Percentiles rank a stretch among this genome's conserved stretches.
Conservation (phyloP, 176 grass and related monocot species). For the Phoenix roebelenii region DNA sequence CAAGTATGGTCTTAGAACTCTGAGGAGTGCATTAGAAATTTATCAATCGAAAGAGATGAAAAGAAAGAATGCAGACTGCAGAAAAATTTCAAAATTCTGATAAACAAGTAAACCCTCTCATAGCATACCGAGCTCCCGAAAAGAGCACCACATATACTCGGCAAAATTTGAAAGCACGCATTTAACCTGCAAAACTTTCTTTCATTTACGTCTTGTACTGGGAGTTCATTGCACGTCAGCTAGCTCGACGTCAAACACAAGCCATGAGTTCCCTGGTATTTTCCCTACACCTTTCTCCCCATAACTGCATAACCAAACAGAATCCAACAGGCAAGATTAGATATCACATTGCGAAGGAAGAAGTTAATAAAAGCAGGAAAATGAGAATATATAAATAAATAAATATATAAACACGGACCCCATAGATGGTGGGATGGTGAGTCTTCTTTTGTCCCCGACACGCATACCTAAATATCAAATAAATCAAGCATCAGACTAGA, state of each 20-base stretch:
- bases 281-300: slow-evolving; percentile 25
- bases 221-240: slow-evolving; percentile 41
- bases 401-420: slow-evolving; percentile 28
- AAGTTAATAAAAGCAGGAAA: not conserved
- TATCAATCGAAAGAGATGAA: no score
- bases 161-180: no score
- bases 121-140: no score
- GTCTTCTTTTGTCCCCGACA: slow-evolving; percentile 87
- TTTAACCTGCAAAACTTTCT: no score
- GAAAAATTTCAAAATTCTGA: no score
- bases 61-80: no score
- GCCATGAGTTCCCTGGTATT: slow-evolving; percentile 86
- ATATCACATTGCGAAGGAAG: not conserved
- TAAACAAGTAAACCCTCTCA: no score
- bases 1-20: no score
- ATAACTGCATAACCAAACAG: slow-evolving; percentile 38
- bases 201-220: no score
- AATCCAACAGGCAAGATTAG: not conserved
- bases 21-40: no score
- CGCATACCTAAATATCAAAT: slow-evolving; percentile 54
- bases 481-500: not conserved
- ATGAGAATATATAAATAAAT: not conserved
- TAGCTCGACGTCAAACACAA: slow-evolving; percentile 81
- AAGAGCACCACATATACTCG: no score
- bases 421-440: slow-evolving; percentile 71